phyloP scores from a whole-genome alignment of 768 basidiomycete genomes.

The Lentinus tigrinus region DNA sequence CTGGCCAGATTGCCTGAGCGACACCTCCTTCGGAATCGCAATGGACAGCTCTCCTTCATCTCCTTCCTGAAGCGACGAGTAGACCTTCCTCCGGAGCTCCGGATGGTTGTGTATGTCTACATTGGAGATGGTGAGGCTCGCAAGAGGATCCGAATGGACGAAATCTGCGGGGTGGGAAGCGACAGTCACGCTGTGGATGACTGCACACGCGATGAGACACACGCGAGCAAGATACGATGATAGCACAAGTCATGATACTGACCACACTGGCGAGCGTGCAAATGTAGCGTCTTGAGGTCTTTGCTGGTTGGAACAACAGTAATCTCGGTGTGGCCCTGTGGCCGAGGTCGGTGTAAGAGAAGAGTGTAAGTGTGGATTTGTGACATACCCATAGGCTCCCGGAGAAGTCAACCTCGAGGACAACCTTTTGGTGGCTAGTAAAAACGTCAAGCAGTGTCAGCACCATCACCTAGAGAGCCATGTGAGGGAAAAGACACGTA shows the following conservation, averaged over 20 bases:
- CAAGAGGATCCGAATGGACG: constrained; percentile 72
- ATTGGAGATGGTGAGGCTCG: constrained; percentile 61
- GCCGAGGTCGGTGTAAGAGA: constrained; percentile 8
- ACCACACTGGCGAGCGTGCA: constrained; percentile 90
- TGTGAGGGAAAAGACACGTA: constrained; percentile 54
- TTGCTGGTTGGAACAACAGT: constrained; percentile 79
- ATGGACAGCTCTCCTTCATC: constrained; percentile 96
- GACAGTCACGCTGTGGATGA: constrained; percentile 72
- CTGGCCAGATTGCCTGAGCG: constrained; percentile 59
- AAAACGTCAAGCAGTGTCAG: constrained; percentile 53
- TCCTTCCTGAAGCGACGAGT: constrained; percentile 84
- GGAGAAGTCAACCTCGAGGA: constrained; percentile 89
- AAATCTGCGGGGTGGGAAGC: constrained; percentile 74
- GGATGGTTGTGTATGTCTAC: constrained; percentile 87
- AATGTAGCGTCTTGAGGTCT: constrained; percentile 78
- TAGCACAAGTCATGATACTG: constrained; percentile 30
- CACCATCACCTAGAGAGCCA: constrained; percentile 19
- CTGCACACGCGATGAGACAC: constrained; percentile 40
- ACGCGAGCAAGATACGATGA: constrained; percentile 21
- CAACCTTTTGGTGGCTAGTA: constrained; percentile 96
- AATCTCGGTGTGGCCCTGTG: constrained; percentile 90
- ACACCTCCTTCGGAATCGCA: constrained; percentile 73
- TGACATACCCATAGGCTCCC: constrained; percentile 77
- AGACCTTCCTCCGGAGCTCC: constrained; percentile 89
- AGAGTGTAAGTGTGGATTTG: constrained; percentile 24